Base-by-base conservation (phyloP, 805 yeast genomes). In the Schizosaccharomyces lindneri region DNA sequence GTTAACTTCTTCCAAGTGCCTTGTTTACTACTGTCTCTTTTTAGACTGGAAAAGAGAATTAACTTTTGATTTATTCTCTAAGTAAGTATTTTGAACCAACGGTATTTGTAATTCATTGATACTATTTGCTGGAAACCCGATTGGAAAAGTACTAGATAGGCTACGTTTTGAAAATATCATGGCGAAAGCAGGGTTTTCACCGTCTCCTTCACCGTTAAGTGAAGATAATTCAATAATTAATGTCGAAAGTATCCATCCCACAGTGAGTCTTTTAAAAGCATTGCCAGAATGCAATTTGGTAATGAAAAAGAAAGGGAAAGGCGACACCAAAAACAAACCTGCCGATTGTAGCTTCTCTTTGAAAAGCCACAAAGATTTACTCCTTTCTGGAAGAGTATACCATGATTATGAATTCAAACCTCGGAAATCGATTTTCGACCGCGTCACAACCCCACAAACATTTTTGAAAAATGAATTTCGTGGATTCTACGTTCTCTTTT, bases 401-500 rank as follows among this genome's bases (percentile, higher is more conserved):
- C 60, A 57, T 57, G 60, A 57, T 19, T 41, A 36, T 21, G 17
- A 36, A 13, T 57, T 57, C 21, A 21, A 32, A 19, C 43, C 41
- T 1, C 41, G 60, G 4, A 57, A 21, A 36, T 36, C 60, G 1
- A 21, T 41, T 15, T 19, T 57, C 15, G 60, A 57, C 19, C 43
- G 43, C 13, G 24, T 11, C 15, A 57, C 43, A 5, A 11, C 43
- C 13, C 36, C 36, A 17, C 19, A 51, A 15, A 17, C 29, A 7
- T 57, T 41, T 9, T 43, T 13, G 7, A 59, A 66, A 48, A 67
- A 72, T 17, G 62, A 65, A 62, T 88, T 86, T 69, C 81, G 79
- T 66, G 97, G 97, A 1, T 78, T 93, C 63, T 90, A 81, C 70
- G 83, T 87, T 4, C 77, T 88, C 60, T 80, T 81, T 64, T 87